Evolutionary conservation across 2,329 filamentous ascomycete species (phyloP).

Genomic region (Claviceps sp.): DNA sequence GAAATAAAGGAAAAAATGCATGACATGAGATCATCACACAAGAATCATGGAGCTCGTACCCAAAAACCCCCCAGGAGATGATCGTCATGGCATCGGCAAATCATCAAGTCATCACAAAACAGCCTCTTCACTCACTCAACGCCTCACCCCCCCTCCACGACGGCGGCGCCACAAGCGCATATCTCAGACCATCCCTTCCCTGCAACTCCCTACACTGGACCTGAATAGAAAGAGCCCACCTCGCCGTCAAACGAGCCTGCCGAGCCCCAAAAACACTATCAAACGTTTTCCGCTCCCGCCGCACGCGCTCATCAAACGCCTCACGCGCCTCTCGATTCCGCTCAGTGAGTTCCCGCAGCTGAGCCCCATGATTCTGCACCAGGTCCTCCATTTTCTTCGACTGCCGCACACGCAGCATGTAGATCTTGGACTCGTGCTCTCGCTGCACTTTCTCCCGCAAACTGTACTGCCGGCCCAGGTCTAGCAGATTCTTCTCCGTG

Average conservation of each 20-base stretch:
- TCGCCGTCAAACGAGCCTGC: conserved; percentile 28
- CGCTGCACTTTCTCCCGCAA: conserved; percentile 45
- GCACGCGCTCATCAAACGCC: conserved; percentile 31
- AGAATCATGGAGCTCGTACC: too few relatives aligned
- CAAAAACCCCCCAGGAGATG: too few relatives aligned
- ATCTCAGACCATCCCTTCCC: conserved; percentile 27
- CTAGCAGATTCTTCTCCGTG: conserved; percentile 44
- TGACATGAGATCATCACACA: neutral
- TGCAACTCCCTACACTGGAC: conserved; percentile 41
- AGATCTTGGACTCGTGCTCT: conserved; percentile 46
- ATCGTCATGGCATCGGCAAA: neutral
- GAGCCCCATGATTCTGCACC: conserved; percentile 37
- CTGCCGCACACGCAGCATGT: conserved; percentile 52
- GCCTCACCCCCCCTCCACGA: conserved; percentile 14
- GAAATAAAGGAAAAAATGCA: neutral
- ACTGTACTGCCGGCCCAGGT: conserved; percentile 48
- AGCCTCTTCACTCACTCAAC: neutral
- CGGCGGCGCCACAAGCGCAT: conserved; percentile 22
- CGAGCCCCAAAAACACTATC: conserved; percentile 30
- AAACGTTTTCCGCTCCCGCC: conserved; percentile 37
- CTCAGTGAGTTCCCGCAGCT: conserved; percentile 32
- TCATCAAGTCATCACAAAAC: neutral
- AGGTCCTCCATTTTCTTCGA: conserved; percentile 48
- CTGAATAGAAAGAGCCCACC: conserved; percentile 41
- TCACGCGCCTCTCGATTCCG: conserved; percentile 36